Base-by-base conservation (phyloP, 2,329 filamentous ascomycete genomes). In the Colletotrichum sp. region DNA sequence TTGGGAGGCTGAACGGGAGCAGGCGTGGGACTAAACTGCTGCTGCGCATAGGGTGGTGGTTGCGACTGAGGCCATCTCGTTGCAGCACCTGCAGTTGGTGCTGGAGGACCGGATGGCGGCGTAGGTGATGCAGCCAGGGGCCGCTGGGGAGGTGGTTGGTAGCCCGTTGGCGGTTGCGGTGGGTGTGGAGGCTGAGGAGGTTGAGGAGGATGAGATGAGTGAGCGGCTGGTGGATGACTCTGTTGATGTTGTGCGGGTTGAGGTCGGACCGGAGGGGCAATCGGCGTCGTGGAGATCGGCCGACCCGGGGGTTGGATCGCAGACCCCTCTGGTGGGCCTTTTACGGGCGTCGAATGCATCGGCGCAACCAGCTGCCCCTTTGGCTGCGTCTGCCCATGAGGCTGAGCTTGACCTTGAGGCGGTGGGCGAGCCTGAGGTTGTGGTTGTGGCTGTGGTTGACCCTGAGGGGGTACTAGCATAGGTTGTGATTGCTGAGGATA, bases 331-430 rank as follows among this genome's bases (percentile, higher is more conserved):
- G 72, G 28, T 5, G 60, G 72, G 8, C 65, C 67, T 8, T 76
- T 76, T 26, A 36, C 80, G 21, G 83, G 82, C 5, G 81, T 83
- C 18, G 84, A 82, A 49, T 86, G 86, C 15, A 84, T 36, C 6
- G 84, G 82, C 7, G 85, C 80, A 15, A 82, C 81, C 67, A 83
- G 77, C 39, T 87, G 85, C 3, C 83, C 82, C 34, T 83, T 77
- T 66, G 80, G 77, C 68, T 87, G 86, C 60, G 85, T 83, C 24
- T 83, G 82, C 36, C 60, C 55, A 36, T 78, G 49, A 18, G 64
- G 57, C 34, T 71, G 75, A 15, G 59, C 21, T 24, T 73, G 77
- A 21, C 24, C 82, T 39, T 67, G 63, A 12, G 57, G 78, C 39
- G 80, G 81, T 49, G 79, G 32, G 49, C 81, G 82, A 28, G 78